Evolutionary conservation across 257 asterid genomes (phyloP).

Genomic region (Solanum pimpinellifolium): DNA sequence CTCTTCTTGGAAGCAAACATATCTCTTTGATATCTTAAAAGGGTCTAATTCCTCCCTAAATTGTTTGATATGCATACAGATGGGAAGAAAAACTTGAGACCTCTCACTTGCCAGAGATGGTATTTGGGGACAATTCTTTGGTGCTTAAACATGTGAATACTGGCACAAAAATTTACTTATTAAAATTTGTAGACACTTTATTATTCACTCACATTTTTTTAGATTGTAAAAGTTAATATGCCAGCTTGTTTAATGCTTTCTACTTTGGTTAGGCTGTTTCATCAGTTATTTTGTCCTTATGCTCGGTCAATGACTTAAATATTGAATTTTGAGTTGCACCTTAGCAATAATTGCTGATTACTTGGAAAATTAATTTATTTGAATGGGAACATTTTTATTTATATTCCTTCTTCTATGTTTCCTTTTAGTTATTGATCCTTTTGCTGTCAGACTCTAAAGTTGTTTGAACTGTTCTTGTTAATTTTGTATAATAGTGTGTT

Average conservation of each 20-base stretch:
- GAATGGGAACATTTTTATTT: background rate
- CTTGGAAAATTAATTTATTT: background rate
- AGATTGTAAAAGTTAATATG: background rate
- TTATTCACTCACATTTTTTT: background rate
- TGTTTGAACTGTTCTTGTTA: slow-evolving; percentile 5
- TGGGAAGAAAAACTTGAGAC: slow-evolving; percentile 94
- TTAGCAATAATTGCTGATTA: background rate
- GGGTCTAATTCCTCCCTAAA: background rate
- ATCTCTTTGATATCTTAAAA: background rate
- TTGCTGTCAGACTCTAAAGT: background rate
- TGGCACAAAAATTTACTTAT: slow-evolving; percentile 41
- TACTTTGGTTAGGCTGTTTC: background rate
- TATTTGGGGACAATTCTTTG: slow-evolving; percentile 84
- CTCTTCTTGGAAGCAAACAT: background rate
- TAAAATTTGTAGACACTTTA: background rate
- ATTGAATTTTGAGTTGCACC: background rate
- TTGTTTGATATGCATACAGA: slow-evolving; percentile 27
- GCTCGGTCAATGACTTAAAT: background rate
- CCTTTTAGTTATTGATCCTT: background rate
- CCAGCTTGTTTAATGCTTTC: background rate
- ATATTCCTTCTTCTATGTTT: background rate
- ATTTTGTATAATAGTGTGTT: slow-evolving; percentile 39
- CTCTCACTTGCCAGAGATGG: slow-evolving; percentile 91
- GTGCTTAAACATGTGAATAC: slow-evolving; percentile 59
- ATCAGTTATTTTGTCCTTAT: background rate